Evolutionary conservation across 73 alveolate species (phyloP).

Genomic region (Paramecium sexaurelia): DNA sequence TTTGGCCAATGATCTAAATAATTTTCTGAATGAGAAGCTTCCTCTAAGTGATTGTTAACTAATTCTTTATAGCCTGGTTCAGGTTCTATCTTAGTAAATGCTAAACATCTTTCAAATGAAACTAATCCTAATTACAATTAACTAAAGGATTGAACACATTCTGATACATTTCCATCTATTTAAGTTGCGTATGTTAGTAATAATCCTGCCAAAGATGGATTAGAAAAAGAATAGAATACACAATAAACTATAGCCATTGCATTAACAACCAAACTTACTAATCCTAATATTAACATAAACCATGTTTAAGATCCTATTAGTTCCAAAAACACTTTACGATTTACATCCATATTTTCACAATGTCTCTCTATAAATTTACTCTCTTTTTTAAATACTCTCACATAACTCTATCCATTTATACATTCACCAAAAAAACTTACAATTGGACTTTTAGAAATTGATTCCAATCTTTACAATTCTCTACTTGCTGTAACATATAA

Average conservation of each 20-base stretch:
- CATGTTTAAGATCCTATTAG: conserved; percentile 48
- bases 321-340: conserved; percentile 36
- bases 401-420: conserved; percentile 75
- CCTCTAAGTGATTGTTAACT: conserved; percentile 5
- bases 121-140: conserved; percentile 83
- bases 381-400: conserved; percentile 75
- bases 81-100: conserved; percentile 77
- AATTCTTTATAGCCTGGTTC: conserved; percentile 63
- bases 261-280: neutral
- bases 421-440: conserved; percentile 80
- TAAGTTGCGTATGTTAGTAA: conserved; percentile 76
- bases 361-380: neutral
- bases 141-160: conserved; percentile 75
- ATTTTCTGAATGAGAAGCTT: conserved; percentile 7
- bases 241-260: conserved; percentile 15
- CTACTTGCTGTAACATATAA: conserved; percentile 81
- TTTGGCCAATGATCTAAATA: conserved; percentile 78
- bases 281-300: conserved; percentile 17
- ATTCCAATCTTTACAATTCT: conserved; percentile 84
- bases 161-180: conserved; percentile 76
- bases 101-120: conserved; percentile 85
- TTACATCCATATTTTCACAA: conserved; percentile 59
- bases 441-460: conserved; percentile 83
- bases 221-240: conserved; percentile 58
- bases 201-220: conserved; percentile 80